Evolutionary conservation across 2,329 filamentous ascomycete genomes (phyloP).

Genomic region (Blastomyces silverae): DNA sequence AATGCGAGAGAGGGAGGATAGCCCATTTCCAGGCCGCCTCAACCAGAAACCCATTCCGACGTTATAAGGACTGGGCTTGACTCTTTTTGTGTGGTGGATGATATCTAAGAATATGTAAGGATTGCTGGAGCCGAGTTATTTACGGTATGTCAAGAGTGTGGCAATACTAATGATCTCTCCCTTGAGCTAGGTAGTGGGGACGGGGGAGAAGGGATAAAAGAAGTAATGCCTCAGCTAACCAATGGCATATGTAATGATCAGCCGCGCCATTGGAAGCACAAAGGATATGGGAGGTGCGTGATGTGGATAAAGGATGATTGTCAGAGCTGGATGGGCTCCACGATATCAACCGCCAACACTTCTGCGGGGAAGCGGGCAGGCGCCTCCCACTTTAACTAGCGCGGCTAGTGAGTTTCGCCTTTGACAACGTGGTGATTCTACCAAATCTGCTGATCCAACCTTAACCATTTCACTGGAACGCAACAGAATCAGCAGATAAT

Average conservation of each 20-base stretch:
- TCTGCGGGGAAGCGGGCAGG: not conserved
- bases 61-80: not conserved
- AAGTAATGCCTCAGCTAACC: not conserved
- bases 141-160: not conserved
- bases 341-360: not conserved
- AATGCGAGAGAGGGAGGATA: constrained; percentile 13
- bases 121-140: not conserved
- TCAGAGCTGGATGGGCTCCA: not conserved
- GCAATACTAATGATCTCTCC: not conserved
- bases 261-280: constrained; percentile 4
- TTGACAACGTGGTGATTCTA: no score
- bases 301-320: constrained; percentile 1
- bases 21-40: constrained; percentile 10
- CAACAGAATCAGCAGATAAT: not conserved
- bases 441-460: not conserved
- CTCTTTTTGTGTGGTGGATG: not conserved
- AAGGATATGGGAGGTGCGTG: not conserved
- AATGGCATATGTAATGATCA: constrained; percentile 5
- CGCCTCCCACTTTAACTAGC: not conserved
- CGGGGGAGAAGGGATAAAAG: not conserved
- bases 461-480: not conserved
- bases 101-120: not conserved
- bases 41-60: constrained; percentile 6
- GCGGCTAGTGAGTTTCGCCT: not conserved
- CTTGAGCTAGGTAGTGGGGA: not conserved